Evolutionary conservation across 1,139 yeast species (phyloP).

Genomic region (Blastobotrys raffinosifermentans): DNA sequence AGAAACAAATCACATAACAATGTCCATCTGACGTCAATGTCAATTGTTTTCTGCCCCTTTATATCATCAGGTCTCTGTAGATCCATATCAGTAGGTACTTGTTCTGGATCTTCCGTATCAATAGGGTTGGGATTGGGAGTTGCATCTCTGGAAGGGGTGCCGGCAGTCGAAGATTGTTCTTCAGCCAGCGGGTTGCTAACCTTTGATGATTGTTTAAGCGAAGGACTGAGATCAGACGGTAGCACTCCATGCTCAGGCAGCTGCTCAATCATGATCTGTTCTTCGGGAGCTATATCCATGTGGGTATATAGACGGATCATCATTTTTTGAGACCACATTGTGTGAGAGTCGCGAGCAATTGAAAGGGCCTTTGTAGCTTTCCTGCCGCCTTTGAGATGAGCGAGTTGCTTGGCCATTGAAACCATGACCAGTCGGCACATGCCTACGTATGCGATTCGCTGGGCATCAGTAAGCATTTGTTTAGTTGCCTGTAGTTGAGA

Average conservation of each 20-base stretch:
- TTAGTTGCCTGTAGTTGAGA: slow-evolving; percentile 77
- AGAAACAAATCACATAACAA: slow-evolving; percentile 84
- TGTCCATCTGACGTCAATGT: slow-evolving; percentile 88
- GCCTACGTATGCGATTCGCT: slow-evolving; percentile 89
- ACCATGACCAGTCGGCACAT: slow-evolving; percentile 68
- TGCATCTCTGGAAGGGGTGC: slow-evolving; percentile 2
- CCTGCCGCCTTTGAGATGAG: slow-evolving; percentile 41
- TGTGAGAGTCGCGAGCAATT: slow-evolving; percentile 68
- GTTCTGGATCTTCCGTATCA: slow-evolving; percentile 3
- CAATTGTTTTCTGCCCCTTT: slow-evolving; percentile 37
- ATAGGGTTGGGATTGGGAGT: not conserved
- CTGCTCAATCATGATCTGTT: slow-evolving; percentile 81
- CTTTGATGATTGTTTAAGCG: slow-evolving; percentile 32
- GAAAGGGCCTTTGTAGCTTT: slow-evolving; percentile 43
- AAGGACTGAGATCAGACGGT: slow-evolving; percentile 61
- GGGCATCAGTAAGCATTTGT: slow-evolving; percentile 72
- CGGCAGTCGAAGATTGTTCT: slow-evolving; percentile 5
- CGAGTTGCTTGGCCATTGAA: slow-evolving; percentile 76
- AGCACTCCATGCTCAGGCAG: slow-evolving; percentile 79
- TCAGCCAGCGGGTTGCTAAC: slow-evolving; percentile 26
- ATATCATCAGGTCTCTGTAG: slow-evolving; percentile 35
- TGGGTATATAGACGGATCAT: slow-evolving; percentile 75
- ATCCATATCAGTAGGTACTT: slow-evolving; percentile 17
- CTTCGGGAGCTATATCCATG: slow-evolving; percentile 65
- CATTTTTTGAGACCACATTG: slow-evolving; percentile 77